These are phyloP conservation scores for Stagonosporopsis tanaceti DNA, from an alignment of 2,329 filamentous ascomycete genomes.

Conservation along the genomic window DNA sequence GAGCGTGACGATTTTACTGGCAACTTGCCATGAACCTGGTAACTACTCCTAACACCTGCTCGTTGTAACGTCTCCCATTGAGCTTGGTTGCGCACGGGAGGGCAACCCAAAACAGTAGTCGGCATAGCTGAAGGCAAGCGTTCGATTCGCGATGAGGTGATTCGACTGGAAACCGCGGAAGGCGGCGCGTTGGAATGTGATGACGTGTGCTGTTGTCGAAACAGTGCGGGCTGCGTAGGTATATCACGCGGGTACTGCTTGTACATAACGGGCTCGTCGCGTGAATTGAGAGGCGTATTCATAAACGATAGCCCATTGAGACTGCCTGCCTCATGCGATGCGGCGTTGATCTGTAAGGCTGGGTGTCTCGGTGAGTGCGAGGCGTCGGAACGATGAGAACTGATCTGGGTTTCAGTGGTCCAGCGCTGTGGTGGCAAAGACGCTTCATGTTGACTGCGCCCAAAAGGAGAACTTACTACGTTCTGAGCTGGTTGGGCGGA, in stretches of 20 bases:
- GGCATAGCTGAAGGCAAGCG: slow-evolving; percentile 30
- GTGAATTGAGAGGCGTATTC: slow-evolving; percentile 36
- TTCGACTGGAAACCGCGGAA: slow-evolving; percentile 14
- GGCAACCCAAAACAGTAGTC: slow-evolving; percentile 21
- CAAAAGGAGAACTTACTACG: slow-evolving; percentile 54
- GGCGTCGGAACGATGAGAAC: slow-evolving; percentile 38
- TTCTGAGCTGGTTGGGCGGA: slow-evolving; percentile 31
- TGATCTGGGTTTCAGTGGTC: slow-evolving; percentile 38
- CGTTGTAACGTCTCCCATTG: slow-evolving; percentile 29
- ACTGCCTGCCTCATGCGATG: slow-evolving; percentile 36
- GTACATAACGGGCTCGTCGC: slow-evolving; percentile 25
- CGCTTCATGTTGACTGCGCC: slow-evolving; percentile 27
- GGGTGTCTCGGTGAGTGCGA: slow-evolving; percentile 37
- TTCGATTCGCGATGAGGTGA: slow-evolving; percentile 16
- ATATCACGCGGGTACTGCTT: neutral
- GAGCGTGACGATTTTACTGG: neutral
- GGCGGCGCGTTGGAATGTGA: slow-evolving; percentile 11
- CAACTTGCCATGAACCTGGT: slow-evolving; percentile 4
- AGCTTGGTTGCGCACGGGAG: slow-evolving; percentile 21
- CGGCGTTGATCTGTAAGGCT: slow-evolving; percentile 8
- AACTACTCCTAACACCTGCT: slow-evolving; percentile 39
- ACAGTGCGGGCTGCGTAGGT: slow-evolving; percentile 5
- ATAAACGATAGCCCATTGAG: slow-evolving; percentile 50
- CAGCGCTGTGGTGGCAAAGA: slow-evolving; percentile 19
- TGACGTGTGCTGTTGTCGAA: slow-evolving; percentile 8